phyloP scores from a whole-genome alignment of 345 rosid genomes.

The Excoecaria agallocha region DNA sequence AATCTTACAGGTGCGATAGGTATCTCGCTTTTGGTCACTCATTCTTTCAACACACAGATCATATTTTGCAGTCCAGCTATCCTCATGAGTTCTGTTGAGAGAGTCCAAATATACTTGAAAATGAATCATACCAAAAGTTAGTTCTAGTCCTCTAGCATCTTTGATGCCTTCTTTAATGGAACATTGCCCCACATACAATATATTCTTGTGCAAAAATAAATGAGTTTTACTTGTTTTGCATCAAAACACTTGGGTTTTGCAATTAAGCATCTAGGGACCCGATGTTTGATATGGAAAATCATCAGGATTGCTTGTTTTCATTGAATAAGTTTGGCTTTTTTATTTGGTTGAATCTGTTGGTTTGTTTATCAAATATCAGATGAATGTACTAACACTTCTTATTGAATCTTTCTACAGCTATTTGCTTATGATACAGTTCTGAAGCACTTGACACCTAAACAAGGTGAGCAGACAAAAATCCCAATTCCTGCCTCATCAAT shows the following conservation, averaged over 20 bases:
- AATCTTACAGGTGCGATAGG: no score
- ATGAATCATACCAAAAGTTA: background rate
- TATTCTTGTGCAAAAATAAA: background rate
- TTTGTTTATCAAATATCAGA: background rate
- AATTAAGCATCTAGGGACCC: background rate
- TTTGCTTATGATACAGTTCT: slow-evolving; percentile 83
- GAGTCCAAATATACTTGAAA: background rate
- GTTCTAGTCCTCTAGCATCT: background rate
- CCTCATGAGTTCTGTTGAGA: background rate
- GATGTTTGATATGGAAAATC: background rate
- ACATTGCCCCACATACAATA: background rate
- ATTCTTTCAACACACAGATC: background rate
- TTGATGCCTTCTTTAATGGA: background rate
- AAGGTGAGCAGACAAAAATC: slow-evolving; percentile 58
- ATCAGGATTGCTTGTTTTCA: background rate
- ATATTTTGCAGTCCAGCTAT: background rate
- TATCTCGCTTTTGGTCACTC: background rate
- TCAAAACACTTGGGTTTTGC: no score
- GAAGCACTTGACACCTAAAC: slow-evolving; percentile 60
- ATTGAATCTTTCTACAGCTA: slow-evolving; percentile 45
- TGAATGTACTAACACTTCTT: background rate
- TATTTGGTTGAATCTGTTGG: background rate
- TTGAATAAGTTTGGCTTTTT: background rate
- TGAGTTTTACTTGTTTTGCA: background rate
- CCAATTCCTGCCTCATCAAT: slow-evolving; percentile 73